These are phyloP conservation scores for Barbarea vulgaris DNA, from an alignment of 345 rosid species.

Conservation along the genomic window DNA sequence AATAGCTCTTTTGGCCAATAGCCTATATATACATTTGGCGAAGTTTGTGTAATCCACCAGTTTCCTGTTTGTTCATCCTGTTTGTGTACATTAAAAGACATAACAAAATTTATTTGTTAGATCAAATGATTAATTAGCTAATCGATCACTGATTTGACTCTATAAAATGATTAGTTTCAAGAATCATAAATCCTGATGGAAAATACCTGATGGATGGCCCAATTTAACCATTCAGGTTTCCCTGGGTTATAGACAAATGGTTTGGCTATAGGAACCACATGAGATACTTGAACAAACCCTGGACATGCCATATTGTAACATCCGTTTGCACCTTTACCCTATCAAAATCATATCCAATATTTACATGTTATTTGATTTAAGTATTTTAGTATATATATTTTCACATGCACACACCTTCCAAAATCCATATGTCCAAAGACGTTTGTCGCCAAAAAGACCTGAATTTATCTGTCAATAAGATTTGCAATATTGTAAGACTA, in stretches of 20 bases:
- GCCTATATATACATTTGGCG: background rate
- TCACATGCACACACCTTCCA: no score
- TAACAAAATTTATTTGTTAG: background rate
- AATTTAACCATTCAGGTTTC: no score
- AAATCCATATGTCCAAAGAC: no score
- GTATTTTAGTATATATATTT: background rate
- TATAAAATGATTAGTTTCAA: background rate
- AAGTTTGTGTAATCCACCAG: background rate
- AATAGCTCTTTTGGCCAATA: conserved; percentile 32
- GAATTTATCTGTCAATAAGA: background rate
- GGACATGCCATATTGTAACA: conserved; percentile 10
- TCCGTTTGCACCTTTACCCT: conserved; percentile 6
- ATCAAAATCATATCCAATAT: background rate
- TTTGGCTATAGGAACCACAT: background rate
- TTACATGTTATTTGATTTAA: background rate
- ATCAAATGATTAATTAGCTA: background rate
- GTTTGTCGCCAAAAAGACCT: background rate
- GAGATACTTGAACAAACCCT: conserved; percentile 10
- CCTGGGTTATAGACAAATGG: background rate
- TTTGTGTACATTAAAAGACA: background rate
- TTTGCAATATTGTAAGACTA: background rate
- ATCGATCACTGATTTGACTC: background rate
- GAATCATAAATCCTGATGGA: background rate
- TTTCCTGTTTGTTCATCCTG: conserved; percentile 3
- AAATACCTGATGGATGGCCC: background rate